Evolutionary conservation across 2,329 filamentous ascomycete species (phyloP).

Genomic region (Talaromyces sp.): DNA sequence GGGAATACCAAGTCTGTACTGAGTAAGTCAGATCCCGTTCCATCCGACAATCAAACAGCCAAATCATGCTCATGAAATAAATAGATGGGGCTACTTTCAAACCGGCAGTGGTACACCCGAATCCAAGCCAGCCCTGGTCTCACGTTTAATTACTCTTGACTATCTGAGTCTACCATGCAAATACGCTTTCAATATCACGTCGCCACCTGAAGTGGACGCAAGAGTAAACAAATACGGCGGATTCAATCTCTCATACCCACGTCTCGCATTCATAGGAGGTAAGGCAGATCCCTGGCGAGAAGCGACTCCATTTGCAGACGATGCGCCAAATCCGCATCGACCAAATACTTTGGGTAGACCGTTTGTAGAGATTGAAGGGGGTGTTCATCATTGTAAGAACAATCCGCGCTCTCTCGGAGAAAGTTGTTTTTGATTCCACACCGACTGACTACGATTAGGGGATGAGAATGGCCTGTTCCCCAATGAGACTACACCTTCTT

Average conservation of each 20-base stretch:
- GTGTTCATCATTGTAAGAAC: constrained; percentile 16
- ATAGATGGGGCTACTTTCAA: constrained; percentile 70
- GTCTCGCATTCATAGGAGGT: constrained; percentile 73
- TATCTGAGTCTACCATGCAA: constrained; percentile 60
- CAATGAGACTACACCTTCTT: constrained; percentile 46
- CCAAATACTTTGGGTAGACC: constrained; percentile 61
- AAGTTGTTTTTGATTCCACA: neutral
- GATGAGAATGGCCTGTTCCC: constrained; percentile 49
- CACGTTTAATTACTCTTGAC: constrained; percentile 61
- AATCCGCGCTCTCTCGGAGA: too few species aligned
- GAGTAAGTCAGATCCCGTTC: constrained; percentile 26
- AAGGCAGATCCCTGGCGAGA: constrained; percentile 75
- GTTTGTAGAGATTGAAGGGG: constrained; percentile 58
- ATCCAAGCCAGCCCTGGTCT: constrained; percentile 63
- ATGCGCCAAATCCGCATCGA: constrained; percentile 46
- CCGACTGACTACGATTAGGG: constrained; percentile 24
- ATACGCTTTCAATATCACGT: constrained; percentile 64
- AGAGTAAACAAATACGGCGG: constrained; percentile 66
- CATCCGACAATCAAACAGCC: neutral
- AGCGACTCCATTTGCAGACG: constrained; percentile 65
- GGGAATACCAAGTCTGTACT: constrained; percentile 56
- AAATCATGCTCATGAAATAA: neutral
- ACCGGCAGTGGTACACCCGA: constrained; percentile 65
- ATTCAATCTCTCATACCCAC: constrained; percentile 65
- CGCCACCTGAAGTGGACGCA: constrained; percentile 54